Percentiles rank a stretch among this genome's conserved stretches.
phyloP scores from a whole-genome alignment of 108 stramenopile species.

The Craspedostauros australis region DNA sequence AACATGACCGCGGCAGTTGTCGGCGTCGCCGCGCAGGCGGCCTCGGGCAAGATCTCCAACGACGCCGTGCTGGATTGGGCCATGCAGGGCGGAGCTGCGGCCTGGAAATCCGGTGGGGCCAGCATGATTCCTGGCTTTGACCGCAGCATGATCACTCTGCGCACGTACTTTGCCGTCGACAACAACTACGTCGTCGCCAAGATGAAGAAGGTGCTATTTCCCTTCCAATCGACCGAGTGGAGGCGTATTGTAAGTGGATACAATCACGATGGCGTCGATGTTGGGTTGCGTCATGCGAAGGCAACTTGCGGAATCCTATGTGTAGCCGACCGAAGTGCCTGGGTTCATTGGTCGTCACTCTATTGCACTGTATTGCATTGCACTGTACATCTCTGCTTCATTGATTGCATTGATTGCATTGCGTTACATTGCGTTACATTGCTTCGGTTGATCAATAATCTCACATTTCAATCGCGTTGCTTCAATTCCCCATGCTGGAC shows the following conservation, averaged over 20 bases:
- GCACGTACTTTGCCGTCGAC: constrained; percentile 94
- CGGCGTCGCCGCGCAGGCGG: constrained; percentile 22
- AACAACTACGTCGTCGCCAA: constrained; percentile 90
- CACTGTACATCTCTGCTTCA: background rate
- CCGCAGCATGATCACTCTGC: constrained; percentile 53
- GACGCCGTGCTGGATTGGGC: constrained; percentile 50
- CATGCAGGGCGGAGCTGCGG: constrained; percentile 17
- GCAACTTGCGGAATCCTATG: too few species aligned
- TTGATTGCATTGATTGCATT: background rate
- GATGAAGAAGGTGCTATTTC: constrained; percentile 82
- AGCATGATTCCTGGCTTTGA: constrained; percentile 79
- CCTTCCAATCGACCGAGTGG: constrained; percentile 83
- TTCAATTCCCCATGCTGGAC: too few species aligned
- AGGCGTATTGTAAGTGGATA: constrained; percentile 41
- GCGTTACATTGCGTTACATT: background rate
- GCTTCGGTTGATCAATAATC: background rate
- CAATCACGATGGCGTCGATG: constrained; percentile 10
- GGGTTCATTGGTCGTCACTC: too few species aligned
- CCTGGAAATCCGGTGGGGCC: constrained; percentile 17
- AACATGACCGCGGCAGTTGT: constrained; percentile 48
- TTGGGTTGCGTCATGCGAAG: too few species aligned
- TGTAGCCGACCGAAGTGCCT: too few species aligned
- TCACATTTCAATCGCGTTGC: too few species aligned
- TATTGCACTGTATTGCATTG: too few species aligned
- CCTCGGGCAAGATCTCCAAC: constrained; percentile 20